Evolutionary conservation across 2,329 filamentous ascomycete genomes (phyloP).

Genomic region (Cyanodermella asteris): DNA sequence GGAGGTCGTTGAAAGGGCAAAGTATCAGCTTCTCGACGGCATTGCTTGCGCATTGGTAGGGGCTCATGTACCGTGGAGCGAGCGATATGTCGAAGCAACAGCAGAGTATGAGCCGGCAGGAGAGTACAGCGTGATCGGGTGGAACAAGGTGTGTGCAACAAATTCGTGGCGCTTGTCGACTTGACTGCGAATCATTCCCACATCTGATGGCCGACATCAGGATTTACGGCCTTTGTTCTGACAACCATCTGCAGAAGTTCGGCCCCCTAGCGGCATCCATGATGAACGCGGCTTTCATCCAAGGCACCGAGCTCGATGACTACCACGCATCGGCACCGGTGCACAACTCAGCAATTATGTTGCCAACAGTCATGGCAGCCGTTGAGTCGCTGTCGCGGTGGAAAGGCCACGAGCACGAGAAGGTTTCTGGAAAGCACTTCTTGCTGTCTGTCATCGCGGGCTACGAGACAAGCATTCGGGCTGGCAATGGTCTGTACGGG

Average conservation of each 20-base stretch:
- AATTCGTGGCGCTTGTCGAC: too few species aligned
- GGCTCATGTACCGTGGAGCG: constrained; percentile 20
- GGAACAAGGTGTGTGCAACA: background rate
- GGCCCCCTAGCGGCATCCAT: constrained; percentile 18
- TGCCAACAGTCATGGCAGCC: constrained; percentile 20
- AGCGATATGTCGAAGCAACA: constrained; percentile 14
- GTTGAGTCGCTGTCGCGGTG: constrained; percentile 6
- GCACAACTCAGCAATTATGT: constrained; percentile 17
- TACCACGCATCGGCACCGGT: constrained; percentile 20
- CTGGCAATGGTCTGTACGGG: constrained; percentile 18
- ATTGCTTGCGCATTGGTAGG: constrained; percentile 20
- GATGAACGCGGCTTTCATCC: constrained; percentile 22
- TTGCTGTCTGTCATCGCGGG: constrained; percentile 18
- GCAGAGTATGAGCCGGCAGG: constrained; percentile 1
- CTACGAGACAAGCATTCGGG: constrained; percentile 19
- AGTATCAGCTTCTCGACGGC: constrained; percentile 23
- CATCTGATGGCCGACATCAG: too few species aligned
- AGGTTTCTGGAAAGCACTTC: constrained; percentile 12
- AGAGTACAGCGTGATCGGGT: background rate
- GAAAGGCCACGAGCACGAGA: background rate
- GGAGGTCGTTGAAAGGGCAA: constrained; percentile 14
- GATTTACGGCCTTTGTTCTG: too few species aligned
- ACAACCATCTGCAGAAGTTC: constrained; percentile 14
- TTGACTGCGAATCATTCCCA: too few species aligned
- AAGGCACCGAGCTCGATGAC: constrained; percentile 24